Evolutionary conservation across 768 basidiomycete species (phyloP), one percentile per base, ranked within the genome.

Genomic region (Amanita exitialis): DNA sequence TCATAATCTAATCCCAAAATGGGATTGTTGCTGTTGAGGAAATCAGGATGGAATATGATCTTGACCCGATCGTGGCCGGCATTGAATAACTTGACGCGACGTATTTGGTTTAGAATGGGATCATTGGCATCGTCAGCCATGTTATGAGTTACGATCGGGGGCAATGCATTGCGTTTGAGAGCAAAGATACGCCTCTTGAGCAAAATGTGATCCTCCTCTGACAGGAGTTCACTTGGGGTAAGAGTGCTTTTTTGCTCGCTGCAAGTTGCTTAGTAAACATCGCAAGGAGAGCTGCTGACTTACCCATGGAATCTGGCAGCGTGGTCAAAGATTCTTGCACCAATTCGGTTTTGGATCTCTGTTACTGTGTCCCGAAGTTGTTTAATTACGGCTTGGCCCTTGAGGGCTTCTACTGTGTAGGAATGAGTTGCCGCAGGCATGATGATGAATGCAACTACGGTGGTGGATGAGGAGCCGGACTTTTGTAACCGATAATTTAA

Each of bases 1-100:
- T 99, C 96, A 64, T 99, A 99, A 63, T 99, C 96, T 53, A 99
- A 75, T 2, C 93, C 94, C 16, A 99, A 71, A 49, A 98, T 96
- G 0, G 96, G 96, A 69, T 98, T 97, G 69, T 94, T 97, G 54
- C 90, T 84, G 68, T 95, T 98, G 62, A 99, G 67, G 71, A 99
- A 99, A 66, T 98, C 95, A 1, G 95, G 95, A 67, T 98, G 95
- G 78, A 98, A 98, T 39, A 98, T 77, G 63, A 99, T 78, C 59
- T 99, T 99, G 66, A 98, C 96, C 47, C 96, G 83, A 64, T 99
- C 96, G 21, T 73, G 58, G n/a, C 76, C 66, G 18, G 78, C 69
- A 67, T 99, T 99, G 79, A 98, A 99, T 35, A 99, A 73, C 62
- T 90, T 84, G 27, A 97, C 93, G 21, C 90, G 80, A 15, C 96